Percentiles rank a stretch among this genome's conserved stretches.
Conservation (phyloP, 768 basidiomycete species). For the Austroboletus festivus region DNA sequence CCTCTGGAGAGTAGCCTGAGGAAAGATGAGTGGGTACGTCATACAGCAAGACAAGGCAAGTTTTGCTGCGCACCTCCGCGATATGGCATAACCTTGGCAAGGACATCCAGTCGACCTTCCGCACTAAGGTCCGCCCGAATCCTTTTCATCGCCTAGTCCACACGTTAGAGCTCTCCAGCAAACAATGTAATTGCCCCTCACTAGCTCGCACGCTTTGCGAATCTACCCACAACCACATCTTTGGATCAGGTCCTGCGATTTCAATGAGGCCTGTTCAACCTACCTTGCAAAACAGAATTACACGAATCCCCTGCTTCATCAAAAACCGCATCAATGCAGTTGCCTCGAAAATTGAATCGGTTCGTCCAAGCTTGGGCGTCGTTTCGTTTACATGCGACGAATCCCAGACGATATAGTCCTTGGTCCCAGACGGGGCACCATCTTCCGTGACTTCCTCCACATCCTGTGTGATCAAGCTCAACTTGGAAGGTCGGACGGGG, state of each 20-base stretch:
- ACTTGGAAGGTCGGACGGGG: not conserved
- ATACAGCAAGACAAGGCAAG: not conserved
- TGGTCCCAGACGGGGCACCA: conserved; percentile 77
- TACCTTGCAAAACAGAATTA: conserved; percentile 89
- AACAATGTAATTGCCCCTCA: conserved; percentile 29
- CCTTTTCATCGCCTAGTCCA: conserved; percentile 70
- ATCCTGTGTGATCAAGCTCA: conserved; percentile 32
- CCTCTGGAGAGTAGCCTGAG: conserved; percentile 71
- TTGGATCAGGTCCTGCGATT: not conserved
- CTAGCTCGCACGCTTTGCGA: conserved; percentile 78
- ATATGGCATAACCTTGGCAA: conserved; percentile 76
- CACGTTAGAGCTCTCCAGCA: not conserved
- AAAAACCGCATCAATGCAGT: conserved; percentile 70
- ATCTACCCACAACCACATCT: conserved; percentile 43
- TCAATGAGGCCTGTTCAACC: not conserved
- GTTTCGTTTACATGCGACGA: conserved; percentile 55
- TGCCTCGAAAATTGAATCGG: conserved; percentile 64
- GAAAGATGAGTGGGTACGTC: not conserved
- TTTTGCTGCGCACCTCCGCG: conserved; percentile 60
- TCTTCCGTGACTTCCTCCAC: conserved; percentile 72
- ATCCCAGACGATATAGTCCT: conserved; percentile 81
- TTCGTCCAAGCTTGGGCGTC: conserved; percentile 52
- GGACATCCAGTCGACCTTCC: conserved; percentile 73
- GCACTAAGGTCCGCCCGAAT: conserved; percentile 66
- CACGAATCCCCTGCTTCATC: conserved; percentile 76